These are phyloP conservation scores for Sinapis alba DNA, from an alignment of 441 rosid species.

Conservation along the genomic window DNA sequence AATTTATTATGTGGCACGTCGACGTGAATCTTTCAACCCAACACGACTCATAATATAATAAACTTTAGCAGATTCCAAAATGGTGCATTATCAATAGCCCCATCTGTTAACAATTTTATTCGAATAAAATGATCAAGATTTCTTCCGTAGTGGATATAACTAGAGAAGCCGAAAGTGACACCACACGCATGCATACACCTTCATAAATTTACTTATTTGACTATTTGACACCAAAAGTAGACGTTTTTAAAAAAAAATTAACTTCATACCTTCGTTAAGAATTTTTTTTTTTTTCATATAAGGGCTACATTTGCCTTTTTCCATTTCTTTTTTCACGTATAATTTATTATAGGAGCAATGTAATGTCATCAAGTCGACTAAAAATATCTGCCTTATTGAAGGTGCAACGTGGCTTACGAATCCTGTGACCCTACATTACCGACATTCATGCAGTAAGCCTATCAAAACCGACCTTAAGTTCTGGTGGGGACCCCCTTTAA, in stretches of 20 bases:
- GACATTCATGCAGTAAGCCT: conserved; percentile 26
- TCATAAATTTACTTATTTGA: neutral
- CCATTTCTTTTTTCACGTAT: neutral
- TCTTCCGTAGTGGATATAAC: neutral
- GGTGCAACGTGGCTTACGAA: conserved; percentile 6
- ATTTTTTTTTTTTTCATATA: neutral
- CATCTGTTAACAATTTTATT: neutral
- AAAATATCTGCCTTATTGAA: neutral
- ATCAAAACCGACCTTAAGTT: conserved; percentile 15
- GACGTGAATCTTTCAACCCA: conserved; percentile 31
- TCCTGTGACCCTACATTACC: conserved; percentile 11
- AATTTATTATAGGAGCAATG: too few relatives aligned
- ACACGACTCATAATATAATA: conserved; percentile 30
- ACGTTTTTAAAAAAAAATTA: neutral
- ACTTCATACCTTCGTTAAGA: neutral
- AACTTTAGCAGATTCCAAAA: neutral
- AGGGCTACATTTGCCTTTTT: neutral
- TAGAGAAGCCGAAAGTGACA: neutral
- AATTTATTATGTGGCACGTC: conserved; percentile 30
- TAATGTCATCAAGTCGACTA: neutral
- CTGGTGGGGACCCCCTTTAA: neutral
- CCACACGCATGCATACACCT: neutral
- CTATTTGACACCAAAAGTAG: neutral
- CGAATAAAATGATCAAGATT: neutral
- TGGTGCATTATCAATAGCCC: conserved; percentile 7